phyloP scores from a whole-genome alignment of 192 early-diverging fungal genomes.

The Coemansia sp. region DNA sequence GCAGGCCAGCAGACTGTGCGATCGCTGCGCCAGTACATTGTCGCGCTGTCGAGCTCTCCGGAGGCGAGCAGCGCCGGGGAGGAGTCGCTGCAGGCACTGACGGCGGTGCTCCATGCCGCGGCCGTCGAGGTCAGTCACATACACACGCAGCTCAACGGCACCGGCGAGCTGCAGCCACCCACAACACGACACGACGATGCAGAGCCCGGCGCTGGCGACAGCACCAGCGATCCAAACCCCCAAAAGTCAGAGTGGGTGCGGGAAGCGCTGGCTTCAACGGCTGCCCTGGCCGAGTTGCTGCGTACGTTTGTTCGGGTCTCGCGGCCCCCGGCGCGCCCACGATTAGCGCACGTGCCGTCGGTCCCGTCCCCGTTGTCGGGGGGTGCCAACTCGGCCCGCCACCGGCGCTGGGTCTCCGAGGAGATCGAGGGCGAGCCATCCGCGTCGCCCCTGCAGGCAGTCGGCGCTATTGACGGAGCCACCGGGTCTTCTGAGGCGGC shows the following conservation, averaged over 20 bases:
- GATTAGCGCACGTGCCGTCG: conserved; percentile 23
- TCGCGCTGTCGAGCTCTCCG: conserved; percentile 6
- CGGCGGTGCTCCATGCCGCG: conserved; percentile 7
- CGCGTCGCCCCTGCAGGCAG: conserved; percentile 1
- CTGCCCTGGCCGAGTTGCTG: conserved; percentile 25
- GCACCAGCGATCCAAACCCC: no score
- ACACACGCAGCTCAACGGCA: background rate
- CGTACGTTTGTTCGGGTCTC: conserved; percentile 27
- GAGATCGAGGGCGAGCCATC: conserved; percentile 21
- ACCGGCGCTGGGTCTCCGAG: conserved; percentile 42
- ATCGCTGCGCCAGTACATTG: conserved; percentile 20
- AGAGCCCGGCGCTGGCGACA: background rate
- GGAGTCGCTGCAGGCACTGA: conserved; percentile 3
- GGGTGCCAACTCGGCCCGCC: conserved; percentile 12
- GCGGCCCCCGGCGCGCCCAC: conserved; percentile 13
- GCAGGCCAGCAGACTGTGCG: conserved; percentile 18
- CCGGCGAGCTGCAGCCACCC: background rate
- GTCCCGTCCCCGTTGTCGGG: conserved; percentile 31
- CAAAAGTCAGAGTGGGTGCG: no score
- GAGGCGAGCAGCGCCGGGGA: background rate
- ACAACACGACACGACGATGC: background rate
- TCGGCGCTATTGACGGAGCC: background rate
- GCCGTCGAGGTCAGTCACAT: conserved; percentile 2
- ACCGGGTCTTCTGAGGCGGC: background rate
- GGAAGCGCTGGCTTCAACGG: conserved; percentile 9